phyloP scores from a whole-genome alignment of 768 basidiomycete genomes.

The Russula ochroleuca region DNA sequence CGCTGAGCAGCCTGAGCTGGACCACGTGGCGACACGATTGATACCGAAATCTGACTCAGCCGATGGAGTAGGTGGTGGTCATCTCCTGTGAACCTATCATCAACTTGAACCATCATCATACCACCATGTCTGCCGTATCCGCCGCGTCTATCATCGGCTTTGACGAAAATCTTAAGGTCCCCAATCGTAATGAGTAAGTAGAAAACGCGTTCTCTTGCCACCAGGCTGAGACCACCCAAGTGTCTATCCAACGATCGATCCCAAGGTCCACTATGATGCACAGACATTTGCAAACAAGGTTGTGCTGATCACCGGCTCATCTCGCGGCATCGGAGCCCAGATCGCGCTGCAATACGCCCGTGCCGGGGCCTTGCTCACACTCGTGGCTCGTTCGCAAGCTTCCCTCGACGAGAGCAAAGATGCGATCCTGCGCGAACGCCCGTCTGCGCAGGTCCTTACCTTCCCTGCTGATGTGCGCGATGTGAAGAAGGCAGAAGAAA shows the following conservation, averaged over 20 bases:
- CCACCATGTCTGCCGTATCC: neutral
- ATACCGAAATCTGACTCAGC: too few species aligned
- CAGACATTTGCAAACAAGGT: conserved; percentile 21
- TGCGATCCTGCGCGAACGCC: neutral
- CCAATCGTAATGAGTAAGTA: conserved; percentile 1
- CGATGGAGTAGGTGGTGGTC: too few species aligned
- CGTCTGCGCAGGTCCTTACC: conserved; percentile 6
- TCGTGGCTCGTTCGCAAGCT: conserved; percentile 14
- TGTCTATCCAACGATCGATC: conserved; percentile 15
- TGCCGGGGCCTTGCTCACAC: conserved; percentile 25
- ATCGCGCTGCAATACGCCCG: conserved; percentile 23
- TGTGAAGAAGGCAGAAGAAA: neutral
- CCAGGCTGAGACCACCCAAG: neutral
- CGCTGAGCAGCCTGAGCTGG: too few species aligned
- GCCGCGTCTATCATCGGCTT: neutral
- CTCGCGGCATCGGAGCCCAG: conserved; percentile 29
- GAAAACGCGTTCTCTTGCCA: neutral
- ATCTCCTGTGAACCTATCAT: too few species aligned
- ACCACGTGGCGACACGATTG: too few species aligned
- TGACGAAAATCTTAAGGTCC: conserved; percentile 13
- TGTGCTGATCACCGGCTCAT: conserved; percentile 30
- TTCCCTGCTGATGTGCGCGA: conserved; percentile 19
- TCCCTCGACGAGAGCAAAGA: conserved; percentile 5
- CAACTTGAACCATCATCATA: neutral
- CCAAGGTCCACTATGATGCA: conserved; percentile 6